Conservation (phyloP, 202 grass and related monocot genomes). For the Musa balbisiana region DNA sequence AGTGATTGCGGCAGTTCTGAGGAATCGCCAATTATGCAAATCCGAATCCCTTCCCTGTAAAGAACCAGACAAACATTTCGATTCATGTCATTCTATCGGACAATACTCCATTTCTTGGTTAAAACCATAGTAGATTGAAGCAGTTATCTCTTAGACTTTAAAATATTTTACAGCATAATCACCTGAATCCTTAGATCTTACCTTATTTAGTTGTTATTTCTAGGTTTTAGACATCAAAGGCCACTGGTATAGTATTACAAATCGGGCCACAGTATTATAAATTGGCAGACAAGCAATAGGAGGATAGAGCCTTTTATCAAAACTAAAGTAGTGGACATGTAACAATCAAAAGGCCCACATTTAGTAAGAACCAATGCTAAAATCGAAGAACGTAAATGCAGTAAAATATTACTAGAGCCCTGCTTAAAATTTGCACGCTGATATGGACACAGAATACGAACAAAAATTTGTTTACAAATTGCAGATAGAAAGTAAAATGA, state of each 20-base stretch:
- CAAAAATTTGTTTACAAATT: too few species aligned
- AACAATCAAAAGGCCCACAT: too few species aligned
- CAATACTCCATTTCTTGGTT: neutral
- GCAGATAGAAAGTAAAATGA: too few species aligned
- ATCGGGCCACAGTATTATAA: neutral
- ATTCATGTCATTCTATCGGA: neutral
- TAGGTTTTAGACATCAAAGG: neutral
- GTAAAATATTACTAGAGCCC: too few species aligned
- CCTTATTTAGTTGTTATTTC: neutral
- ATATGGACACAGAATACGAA: too few species aligned
- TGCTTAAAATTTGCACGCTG: too few species aligned
- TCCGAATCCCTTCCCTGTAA: constrained; percentile 40
- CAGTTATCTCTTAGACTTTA: neutral
- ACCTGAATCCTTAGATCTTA: neutral
- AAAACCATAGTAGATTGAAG: neutral
- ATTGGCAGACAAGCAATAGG: neutral
- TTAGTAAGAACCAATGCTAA: too few species aligned
- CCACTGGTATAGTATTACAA: neutral
- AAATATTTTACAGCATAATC: neutral
- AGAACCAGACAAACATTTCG: neutral
- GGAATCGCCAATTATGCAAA: constrained; percentile 44
- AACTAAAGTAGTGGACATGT: too few species aligned
- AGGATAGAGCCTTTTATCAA: neutral
- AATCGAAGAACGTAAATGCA: too few species aligned
- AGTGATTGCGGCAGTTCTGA: constrained; percentile 49